Conservation (phyloP, 1,139 yeast species). For the Geotrichum aggregatum region DNA sequence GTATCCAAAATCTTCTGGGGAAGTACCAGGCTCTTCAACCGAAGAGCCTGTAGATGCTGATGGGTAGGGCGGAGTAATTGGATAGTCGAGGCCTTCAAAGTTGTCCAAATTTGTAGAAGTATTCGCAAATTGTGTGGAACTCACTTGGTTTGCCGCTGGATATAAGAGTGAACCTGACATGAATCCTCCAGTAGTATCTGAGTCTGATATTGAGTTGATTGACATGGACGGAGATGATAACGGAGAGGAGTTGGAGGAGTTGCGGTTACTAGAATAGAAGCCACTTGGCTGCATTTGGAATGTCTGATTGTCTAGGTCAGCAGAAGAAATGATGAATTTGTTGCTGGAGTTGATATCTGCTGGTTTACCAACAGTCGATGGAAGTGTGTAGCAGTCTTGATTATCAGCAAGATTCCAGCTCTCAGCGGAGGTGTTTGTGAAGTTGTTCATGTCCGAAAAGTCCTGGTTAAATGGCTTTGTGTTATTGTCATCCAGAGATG, state of each 20-base stretch:
- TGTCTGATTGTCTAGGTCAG: not conserved
- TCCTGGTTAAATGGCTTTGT: slow-evolving; percentile 2
- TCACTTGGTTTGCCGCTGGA: no score
- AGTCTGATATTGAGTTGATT: slow-evolving; percentile 15
- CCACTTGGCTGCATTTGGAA: not conserved
- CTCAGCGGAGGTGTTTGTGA: not conserved
- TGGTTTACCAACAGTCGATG: not conserved
- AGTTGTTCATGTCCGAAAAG: slow-evolving; percentile 5
- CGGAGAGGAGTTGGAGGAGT: slow-evolving; percentile 15
- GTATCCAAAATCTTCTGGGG: slow-evolving; percentile 31
- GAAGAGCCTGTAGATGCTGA: slow-evolving; percentile 6
- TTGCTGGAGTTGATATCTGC: slow-evolving; percentile 5
- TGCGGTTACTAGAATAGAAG: not conserved
- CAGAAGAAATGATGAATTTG: slow-evolving; percentile 6
- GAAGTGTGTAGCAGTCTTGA: not conserved
- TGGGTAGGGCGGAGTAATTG: slow-evolving; percentile 22
- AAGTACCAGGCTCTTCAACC: slow-evolving; percentile 29
- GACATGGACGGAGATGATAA: slow-evolving; percentile 16
- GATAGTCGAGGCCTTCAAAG: slow-evolving; percentile 8
- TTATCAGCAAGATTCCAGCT: not conserved
- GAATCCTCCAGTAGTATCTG: slow-evolving; percentile 12
- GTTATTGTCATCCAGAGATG: slow-evolving; percentile 25
- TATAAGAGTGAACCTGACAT: not conserved
- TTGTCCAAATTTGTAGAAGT: not conserved
- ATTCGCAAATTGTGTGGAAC: slow-evolving; percentile 1